Base-by-base conservation (phyloP, 257 asterid genomes). In the Forsythia viridissima region DNA sequence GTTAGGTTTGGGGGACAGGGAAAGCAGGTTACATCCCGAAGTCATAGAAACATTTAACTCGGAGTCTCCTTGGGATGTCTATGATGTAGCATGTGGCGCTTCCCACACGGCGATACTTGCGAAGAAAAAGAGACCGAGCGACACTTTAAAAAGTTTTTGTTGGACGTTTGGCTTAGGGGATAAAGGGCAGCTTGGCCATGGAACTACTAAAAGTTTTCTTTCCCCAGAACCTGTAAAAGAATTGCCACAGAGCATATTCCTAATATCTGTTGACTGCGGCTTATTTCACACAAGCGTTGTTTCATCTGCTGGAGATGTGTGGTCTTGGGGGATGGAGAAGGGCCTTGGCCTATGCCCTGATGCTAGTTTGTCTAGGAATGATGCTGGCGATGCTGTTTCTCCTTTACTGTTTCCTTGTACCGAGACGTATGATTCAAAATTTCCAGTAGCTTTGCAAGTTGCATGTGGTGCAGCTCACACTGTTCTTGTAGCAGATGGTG, bases 261-360 rank as follows among this genome's bases (percentile, higher is more conserved):
- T 93, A 15, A 83, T 85, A 70, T 92, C 98, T 5, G 83, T 94
- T 61, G 94, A 86, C 80, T 94, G 98, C 68, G 98, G 98, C 39
- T 87, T 94, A 61, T 94, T 92, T 78, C 97, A 92, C 85, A 91
- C 98, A 34, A 91, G 98, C 38, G 87, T 88, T 18, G 94, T 89
- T 72, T 89, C 98, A 0, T 92, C 98, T 55, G 88, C 86, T 38
- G 98, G 97, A 36, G 93, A 92, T 48, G 91, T 92, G 38, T 94
- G 97, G 98, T 92, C 96, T 42, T 94, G 98, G 98, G 98, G 98
- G 70, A 94, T 94, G 98, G 96, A 91, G 87, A 91, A 88, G 81
- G 98, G 98, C 74, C 90, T 92, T 36, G 98, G 98, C 59, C 80
- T 94, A 65, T 92, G 97, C 76, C 98, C 98, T 8, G 96, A 90